These are phyloP conservation scores for Ophiostoma ulmi DNA, from an alignment of 2,329 filamentous ascomycete genomes.

Conservation along the genomic window DNA sequence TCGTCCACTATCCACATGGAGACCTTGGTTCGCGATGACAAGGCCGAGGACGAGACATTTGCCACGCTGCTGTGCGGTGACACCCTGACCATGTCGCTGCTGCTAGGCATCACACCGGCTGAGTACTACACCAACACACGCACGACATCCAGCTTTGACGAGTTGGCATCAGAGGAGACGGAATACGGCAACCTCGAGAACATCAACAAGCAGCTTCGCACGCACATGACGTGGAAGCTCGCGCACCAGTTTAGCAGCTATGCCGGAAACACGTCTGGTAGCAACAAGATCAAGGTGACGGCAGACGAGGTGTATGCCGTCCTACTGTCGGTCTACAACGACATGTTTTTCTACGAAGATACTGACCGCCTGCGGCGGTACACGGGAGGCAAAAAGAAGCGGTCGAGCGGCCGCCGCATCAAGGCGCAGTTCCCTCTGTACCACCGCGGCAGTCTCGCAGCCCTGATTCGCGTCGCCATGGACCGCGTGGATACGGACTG, in stretches of 20 bases:
- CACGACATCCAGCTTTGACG: slow-evolving; percentile 38
- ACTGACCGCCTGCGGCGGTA: not conserved
- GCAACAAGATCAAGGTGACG: not conserved
- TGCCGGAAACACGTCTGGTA: slow-evolving; percentile 6
- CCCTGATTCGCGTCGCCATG: slow-evolving; percentile 38
- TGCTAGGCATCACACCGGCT: slow-evolving; percentile 47
- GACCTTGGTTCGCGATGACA: slow-evolving; percentile 19
- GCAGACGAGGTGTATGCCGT: not conserved
- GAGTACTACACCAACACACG: slow-evolving; percentile 50
- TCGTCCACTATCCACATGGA: slow-evolving; percentile 11
- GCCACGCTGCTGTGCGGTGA: slow-evolving; percentile 44
- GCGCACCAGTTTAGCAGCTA: slow-evolving; percentile 32
- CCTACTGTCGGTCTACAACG: not conserved
- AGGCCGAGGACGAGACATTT: slow-evolving; percentile 33
- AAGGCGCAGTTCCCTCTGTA: slow-evolving; percentile 29
- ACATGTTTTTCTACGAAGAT: slow-evolving; percentile 3
- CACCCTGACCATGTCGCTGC: slow-evolving; percentile 42
- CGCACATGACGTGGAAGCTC: slow-evolving; percentile 36
- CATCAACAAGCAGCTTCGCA: slow-evolving; percentile 28
- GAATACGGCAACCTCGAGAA: slow-evolving; percentile 25
- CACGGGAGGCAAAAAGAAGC: not conserved
- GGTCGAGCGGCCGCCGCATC: not conserved
- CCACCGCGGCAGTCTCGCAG: slow-evolving; percentile 39
- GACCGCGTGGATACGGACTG: slow-evolving; percentile 34
- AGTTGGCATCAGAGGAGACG: slow-evolving; percentile 26